phyloP scores from a whole-genome alignment of 768 basidiomycete species.

The Mycena venus region DNA sequence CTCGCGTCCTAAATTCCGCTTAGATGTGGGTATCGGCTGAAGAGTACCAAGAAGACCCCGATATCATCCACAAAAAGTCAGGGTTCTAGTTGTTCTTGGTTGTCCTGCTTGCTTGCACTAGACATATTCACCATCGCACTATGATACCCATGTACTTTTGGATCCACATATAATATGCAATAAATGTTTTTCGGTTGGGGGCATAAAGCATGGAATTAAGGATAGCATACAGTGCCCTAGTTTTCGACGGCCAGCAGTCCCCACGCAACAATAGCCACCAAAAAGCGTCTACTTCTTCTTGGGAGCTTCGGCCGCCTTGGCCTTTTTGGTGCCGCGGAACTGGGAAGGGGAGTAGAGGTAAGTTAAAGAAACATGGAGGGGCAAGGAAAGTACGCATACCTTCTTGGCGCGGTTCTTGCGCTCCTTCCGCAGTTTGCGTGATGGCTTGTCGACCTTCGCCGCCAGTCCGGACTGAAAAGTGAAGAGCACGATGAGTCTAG shows the following conservation, averaged over 20 bases:
- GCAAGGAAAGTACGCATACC: constrained; percentile 55
- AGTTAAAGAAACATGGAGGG: constrained; percentile 14
- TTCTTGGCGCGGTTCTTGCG: constrained; percentile 99
- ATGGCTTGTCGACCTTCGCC: constrained; percentile 88
- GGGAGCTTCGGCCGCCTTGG: constrained; percentile 90
- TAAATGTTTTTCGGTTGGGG: constrained; percentile 37
- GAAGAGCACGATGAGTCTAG: constrained; percentile 11
- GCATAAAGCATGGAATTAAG: constrained; percentile 59
- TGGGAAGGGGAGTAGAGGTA: constrained; percentile 48
- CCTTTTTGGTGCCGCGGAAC: constrained; percentile 96
- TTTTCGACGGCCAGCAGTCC: constrained; percentile 43
- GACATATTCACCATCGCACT: constrained; percentile 37
- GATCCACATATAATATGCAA: constrained; percentile 40
- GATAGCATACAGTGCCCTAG: constrained; percentile 43
- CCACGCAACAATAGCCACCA: constrained; percentile 31
- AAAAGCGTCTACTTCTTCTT: constrained; percentile 87
- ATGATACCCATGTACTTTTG: constrained; percentile 46
- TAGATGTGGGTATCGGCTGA: constrained; percentile 99
- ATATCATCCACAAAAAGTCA: constrained; percentile 97
- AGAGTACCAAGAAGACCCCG: constrained; percentile 99
- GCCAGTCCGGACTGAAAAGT: constrained; percentile 70
- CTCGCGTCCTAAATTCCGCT: constrained; percentile 20
- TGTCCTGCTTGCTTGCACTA: constrained; percentile 30
- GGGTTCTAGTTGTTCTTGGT: constrained; percentile 68
- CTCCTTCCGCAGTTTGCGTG: constrained; percentile 98